phyloP scores from a whole-genome alignment of 306 rosid genomes.

The Malus asiatica region DNA sequence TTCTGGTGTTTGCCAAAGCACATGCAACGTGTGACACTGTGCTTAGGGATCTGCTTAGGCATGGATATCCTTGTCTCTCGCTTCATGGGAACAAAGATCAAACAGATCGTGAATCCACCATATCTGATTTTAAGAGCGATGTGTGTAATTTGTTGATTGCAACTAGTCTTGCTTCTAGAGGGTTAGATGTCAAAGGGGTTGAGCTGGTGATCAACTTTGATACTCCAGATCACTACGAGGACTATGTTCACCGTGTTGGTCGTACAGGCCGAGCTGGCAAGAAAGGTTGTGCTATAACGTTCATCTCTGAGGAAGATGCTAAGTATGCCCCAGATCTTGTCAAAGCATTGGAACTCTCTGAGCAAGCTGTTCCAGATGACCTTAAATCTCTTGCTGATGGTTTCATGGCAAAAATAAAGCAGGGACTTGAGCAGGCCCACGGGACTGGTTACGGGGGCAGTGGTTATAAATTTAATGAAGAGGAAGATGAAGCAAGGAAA shows the following conservation, averaged over 20 bases:
- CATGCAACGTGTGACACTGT: constrained; percentile 82
- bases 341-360: constrained; percentile 82
- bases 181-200: constrained; percentile 88
- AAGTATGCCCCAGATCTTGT: constrained; percentile 84
- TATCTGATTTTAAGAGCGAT: constrained; percentile 76
- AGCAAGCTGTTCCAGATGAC: constrained; percentile 85
- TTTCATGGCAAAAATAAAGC: constrained; percentile 75
- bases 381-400: constrained; percentile 67
- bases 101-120: constrained; percentile 89
- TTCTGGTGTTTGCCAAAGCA: constrained; percentile 78
- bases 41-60: constrained; percentile 64
- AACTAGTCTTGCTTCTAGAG: constrained; percentile 91
- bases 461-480: constrained; percentile 88
- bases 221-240: constrained; percentile 92
- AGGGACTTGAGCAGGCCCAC: constrained; percentile 79
- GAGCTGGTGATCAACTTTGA: constrained; percentile 85
- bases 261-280: constrained; percentile 95
- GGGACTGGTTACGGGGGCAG: constrained; percentile 98
- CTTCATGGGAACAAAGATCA: constrained; percentile 93
- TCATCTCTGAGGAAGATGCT: constrained; percentile 77
- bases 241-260: constrained; percentile 92
- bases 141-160: constrained; percentile 80
- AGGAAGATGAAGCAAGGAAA: constrained; percentile 88
- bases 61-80: constrained; percentile 81
- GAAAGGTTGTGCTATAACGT: constrained; percentile 86